Percentiles rank a stretch among this genome's conserved stretches.
Conservation (phyloP, 441 rosid genomes). For the Gossypium lobatum region DNA sequence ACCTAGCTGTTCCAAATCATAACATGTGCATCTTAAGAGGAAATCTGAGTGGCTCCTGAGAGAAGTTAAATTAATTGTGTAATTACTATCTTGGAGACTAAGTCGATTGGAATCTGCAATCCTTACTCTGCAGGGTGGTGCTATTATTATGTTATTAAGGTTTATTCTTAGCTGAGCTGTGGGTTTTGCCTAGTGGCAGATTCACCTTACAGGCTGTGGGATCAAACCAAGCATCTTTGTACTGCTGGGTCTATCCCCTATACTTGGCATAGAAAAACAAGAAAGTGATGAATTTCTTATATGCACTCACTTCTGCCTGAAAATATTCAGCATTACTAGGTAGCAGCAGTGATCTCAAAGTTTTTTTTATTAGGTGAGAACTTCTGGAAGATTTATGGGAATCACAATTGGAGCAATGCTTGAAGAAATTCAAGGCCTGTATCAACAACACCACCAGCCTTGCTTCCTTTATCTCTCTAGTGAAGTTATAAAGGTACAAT, state of each 20-base stretch:
- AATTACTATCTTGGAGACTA: background rate
- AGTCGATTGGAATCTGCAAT: background rate
- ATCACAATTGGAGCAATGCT: constrained; percentile 90
- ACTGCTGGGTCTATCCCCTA: background rate
- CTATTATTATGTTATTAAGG: background rate
- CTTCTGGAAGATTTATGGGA: constrained; percentile 94
- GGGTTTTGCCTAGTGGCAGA: background rate
- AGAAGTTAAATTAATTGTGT: background rate
- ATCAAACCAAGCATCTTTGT: background rate
- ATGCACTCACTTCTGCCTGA: background rate
- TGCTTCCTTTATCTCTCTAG: constrained; percentile 95
- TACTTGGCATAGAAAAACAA: background rate
- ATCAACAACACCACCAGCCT: constrained; percentile 92
- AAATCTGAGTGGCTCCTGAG: background rate
- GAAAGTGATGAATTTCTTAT: background rate
- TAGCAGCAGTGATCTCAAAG: constrained; percentile 6
- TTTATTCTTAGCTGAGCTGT: background rate
- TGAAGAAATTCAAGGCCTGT: constrained; percentile 86
- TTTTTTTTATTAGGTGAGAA: constrained; percentile 63
- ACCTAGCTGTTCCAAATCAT: background rate
- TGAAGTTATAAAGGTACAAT: constrained; percentile 79
- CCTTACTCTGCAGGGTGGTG: background rate
- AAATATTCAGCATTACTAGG: constrained; percentile 5
- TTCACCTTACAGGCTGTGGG: background rate
- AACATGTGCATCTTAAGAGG: background rate